These are phyloP conservation scores for Magnaporthales sp. DNA, from an alignment of 2,329 filamentous ascomycete species.

Conservation along the genomic window DNA sequence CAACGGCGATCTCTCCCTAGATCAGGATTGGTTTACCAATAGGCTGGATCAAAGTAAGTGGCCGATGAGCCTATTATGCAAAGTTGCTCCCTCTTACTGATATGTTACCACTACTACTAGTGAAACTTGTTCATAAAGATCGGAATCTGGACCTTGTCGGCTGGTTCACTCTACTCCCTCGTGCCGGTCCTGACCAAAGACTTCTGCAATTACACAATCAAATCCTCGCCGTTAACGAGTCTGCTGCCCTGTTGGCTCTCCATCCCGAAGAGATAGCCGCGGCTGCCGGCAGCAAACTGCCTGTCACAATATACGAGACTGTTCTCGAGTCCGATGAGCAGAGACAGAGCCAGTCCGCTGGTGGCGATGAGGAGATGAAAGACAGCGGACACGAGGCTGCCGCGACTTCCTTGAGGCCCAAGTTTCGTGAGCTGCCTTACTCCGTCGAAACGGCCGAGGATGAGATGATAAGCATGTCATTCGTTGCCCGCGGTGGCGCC, in stretches of 20 bases:
- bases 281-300: constrained; percentile 68
- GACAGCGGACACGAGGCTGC: constrained; percentile 31
- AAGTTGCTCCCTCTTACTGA: not conserved
- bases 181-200: constrained; percentile 59
- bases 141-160: constrained; percentile 80
- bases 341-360: constrained; percentile 14
- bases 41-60: constrained; percentile 77
- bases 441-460: constrained; percentile 89
- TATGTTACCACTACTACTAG: constrained; percentile 31
- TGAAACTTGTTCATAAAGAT: constrained; percentile 80
- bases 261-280: constrained; percentile 56
- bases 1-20: constrained; percentile 52
- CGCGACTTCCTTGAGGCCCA: constrained; percentile 48
- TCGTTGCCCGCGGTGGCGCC: constrained; percentile 75
- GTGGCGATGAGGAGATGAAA: constrained; percentile 63
- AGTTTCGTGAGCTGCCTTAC: constrained; percentile 77
- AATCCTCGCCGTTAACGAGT: constrained; percentile 71
- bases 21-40: constrained; percentile 63
- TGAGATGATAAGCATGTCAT: constrained; percentile 96
- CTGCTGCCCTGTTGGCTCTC: constrained; percentile 79
- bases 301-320: constrained; percentile 85
- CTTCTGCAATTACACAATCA: constrained; percentile 71
- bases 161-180: constrained; percentile 76
- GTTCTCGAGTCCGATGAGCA: constrained; percentile 62
- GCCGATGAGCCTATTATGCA: not conserved